Evolutionary conservation across 2,329 filamentous ascomycete species (phyloP).

Genomic region (Apiospora pterosperma): DNA sequence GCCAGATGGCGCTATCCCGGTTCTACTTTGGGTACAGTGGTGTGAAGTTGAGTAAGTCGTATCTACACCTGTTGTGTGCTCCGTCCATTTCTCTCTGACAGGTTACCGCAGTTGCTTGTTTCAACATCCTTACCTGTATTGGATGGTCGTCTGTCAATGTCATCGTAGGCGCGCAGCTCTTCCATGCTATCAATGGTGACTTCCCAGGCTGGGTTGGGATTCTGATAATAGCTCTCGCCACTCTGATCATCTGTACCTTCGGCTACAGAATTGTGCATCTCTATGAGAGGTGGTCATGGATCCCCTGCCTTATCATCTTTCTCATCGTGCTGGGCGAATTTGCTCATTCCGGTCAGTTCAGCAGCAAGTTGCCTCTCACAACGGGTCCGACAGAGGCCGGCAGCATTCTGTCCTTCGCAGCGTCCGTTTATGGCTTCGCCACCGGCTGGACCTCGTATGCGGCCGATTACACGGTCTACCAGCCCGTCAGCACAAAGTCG

Average conservation of each 20-base stretch:
- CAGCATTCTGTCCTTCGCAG: conserved; percentile 60
- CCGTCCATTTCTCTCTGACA: conserved; percentile 14
- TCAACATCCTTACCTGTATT: conserved; percentile 68
- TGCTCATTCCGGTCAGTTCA: conserved; percentile 63
- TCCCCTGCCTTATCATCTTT: conserved; percentile 70
- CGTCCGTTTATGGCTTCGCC: conserved; percentile 64
- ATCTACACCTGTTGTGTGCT: background rate
- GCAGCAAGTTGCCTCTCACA: conserved; percentile 52
- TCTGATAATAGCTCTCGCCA: conserved; percentile 66
- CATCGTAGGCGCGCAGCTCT: conserved; percentile 75
- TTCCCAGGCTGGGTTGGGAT: conserved; percentile 74
- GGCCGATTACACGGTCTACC: conserved; percentile 79
- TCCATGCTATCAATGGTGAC: conserved; percentile 66
- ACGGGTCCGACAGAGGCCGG: conserved; percentile 58
- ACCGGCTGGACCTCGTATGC: conserved; percentile 74
- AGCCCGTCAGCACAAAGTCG: conserved; percentile 58
- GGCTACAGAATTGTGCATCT: conserved; percentile 73
- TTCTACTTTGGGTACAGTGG: conserved; percentile 73
- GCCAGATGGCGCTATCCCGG: conserved; percentile 77
- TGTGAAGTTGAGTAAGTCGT: conserved; percentile 58
- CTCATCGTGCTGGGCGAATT: conserved; percentile 67
- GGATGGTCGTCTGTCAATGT: conserved; percentile 77
- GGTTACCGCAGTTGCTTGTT: conserved; percentile 54
- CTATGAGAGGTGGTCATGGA: conserved; percentile 75
- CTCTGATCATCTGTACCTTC: conserved; percentile 68